A percentile compares a stretch with the other conserved stretches of the same genome.
phyloP scores from a whole-genome alignment of 1,284 basidiomycete genomes.

The Ustilago tritici region DNA sequence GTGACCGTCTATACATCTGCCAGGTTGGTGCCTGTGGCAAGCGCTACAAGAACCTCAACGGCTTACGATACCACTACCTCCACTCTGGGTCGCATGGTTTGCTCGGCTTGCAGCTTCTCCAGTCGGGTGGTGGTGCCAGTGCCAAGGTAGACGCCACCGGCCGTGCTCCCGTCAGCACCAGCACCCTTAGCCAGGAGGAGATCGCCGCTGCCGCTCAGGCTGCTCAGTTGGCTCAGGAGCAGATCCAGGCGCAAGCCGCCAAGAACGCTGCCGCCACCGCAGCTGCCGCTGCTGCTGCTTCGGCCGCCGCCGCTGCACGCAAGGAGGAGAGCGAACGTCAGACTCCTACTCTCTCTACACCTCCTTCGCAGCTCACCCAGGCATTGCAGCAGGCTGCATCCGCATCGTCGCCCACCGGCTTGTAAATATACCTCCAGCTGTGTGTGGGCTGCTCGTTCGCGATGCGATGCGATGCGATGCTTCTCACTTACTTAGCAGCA shows the following conservation, averaged over 20 bases:
- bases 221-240: conserved; percentile 61
- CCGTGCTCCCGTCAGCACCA: conserved; percentile 64
- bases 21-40: conserved; percentile 77
- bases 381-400: conserved; percentile 30
- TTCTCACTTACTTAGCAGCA: conserved; percentile 5
- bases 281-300: conserved; percentile 44
- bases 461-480: conserved; percentile 4
- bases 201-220: conserved; percentile 66
- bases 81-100: conserved; percentile 88
- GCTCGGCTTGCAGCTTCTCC: conserved; percentile 68
- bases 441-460: conserved; percentile 1
- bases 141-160: conserved; percentile 67
- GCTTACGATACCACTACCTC: conserved; percentile 87
- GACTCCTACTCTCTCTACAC: conserved; percentile 23
- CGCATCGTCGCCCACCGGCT: conserved; percentile 21
- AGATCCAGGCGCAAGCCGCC: conserved; percentile 56
- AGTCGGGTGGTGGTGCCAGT: conserved; percentile 64
- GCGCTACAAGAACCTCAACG: conserved; percentile 85
- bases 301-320: conserved; percentile 48
- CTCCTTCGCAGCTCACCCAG: conserved; percentile 45
- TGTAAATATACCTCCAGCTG: conserved; percentile 20
- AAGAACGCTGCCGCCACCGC: conserved; percentile 54
- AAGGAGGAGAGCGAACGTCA: conserved; percentile 40
- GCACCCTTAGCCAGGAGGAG: conserved; percentile 63
- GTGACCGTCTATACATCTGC: conserved; percentile 63